Conservation (phyloP, 192 early-diverging fungal genomes). For the Backusella parvicylindrica region DNA sequence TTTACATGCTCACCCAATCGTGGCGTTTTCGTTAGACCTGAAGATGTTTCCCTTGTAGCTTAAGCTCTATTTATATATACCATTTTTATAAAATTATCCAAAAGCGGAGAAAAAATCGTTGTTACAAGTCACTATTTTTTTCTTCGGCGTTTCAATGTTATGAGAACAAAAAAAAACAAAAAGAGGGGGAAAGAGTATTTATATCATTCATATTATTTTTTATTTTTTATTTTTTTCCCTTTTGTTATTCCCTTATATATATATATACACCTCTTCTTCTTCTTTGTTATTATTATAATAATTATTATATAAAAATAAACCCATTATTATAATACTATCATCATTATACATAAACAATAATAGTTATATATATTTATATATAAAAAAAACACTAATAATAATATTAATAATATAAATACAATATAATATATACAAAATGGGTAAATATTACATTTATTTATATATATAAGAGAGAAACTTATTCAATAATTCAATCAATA, state of each 20-base stretch:
- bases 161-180: neutral
- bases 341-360: neutral
- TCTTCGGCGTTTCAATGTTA: neutral
- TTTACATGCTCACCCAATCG: slow-evolving; percentile 62
- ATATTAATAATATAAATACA: neutral
- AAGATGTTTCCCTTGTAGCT: slow-evolving; percentile 33
- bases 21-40: slow-evolving; percentile 69
- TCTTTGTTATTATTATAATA: neutral
- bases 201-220: neutral
- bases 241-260: neutral
- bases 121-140: neutral
- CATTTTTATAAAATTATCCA: neutral
- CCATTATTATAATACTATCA: neutral
- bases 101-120: neutral
- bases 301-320: neutral
- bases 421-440: neutral
- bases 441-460: neutral
- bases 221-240: neutral
- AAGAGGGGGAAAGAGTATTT: neutral
- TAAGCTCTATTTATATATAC: neutral
- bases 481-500: neutral
- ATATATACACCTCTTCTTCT: neutral
- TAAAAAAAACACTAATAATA: neutral
- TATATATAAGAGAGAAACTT: neutral
- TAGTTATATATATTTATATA: too few species aligned